Evolutionary conservation across 768 basidiomycete species (phyloP).

Genomic region (Lactifluus volemus): DNA sequence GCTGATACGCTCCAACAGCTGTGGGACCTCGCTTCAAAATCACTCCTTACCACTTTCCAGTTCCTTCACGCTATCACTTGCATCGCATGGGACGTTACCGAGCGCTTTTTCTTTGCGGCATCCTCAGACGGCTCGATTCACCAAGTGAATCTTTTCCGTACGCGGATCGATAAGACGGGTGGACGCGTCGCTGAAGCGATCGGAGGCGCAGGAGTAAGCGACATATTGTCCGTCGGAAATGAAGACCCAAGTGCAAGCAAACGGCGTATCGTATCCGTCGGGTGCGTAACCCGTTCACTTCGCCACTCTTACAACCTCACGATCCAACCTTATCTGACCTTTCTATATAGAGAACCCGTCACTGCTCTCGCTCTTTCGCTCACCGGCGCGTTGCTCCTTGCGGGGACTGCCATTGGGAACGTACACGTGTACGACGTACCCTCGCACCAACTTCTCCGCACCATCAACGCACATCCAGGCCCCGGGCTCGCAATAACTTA

Average conservation of each 20-base stretch:
- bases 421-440: slow-evolving; percentile 81
- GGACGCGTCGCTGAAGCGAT: slow-evolving; percentile 53
- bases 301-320: neutral
- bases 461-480: slow-evolving; percentile 64
- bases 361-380: slow-evolving; percentile 69
- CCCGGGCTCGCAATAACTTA: slow-evolving; percentile 49
- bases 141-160: slow-evolving; percentile 71
- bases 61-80: slow-evolving; percentile 70
- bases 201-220: slow-evolving; percentile 63
- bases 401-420: slow-evolving; percentile 64
- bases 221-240: slow-evolving; percentile 61
- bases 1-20: slow-evolving; percentile 32
- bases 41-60: slow-evolving; percentile 78
- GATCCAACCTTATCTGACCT: neutral
- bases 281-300: slow-evolving; percentile 35
- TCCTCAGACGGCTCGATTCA: slow-evolving; percentile 68
- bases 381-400: slow-evolving; percentile 69
- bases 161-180: slow-evolving; percentile 46
- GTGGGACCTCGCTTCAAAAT: slow-evolving; percentile 70
- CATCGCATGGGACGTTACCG: slow-evolving; percentile 73
- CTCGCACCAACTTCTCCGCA: slow-evolving; percentile 83
- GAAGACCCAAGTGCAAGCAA: slow-evolving; percentile 38
- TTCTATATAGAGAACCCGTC: slow-evolving; percentile 53
- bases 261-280: slow-evolving; percentile 60
- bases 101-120: slow-evolving; percentile 84